These are phyloP conservation scores for Backusella morwellensis DNA, from an alignment of 192 early-diverging fungal genomes.

Conservation along the genomic window DNA sequence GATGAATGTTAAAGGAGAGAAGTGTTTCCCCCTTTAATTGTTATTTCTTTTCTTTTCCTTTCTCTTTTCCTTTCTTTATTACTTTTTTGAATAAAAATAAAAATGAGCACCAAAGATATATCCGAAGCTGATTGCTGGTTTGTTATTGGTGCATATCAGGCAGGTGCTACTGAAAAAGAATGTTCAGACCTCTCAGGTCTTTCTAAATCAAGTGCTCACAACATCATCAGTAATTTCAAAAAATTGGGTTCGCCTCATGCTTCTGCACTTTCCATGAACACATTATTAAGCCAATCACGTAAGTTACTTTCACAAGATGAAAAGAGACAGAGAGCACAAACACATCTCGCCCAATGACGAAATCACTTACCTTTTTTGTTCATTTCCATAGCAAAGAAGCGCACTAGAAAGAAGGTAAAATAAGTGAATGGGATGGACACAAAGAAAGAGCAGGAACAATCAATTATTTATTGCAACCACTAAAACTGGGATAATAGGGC, in stretches of 20 bases:
- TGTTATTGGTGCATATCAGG: slow-evolving; percentile 29
- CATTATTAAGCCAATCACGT: neutral
- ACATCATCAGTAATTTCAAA: slow-evolving; percentile 23
- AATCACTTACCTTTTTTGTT: neutral
- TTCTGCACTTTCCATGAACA: neutral
- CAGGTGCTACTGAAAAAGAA: slow-evolving; percentile 27
- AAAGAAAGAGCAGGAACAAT: neutral
- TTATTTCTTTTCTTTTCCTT: neutral
- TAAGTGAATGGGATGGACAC: neutral
- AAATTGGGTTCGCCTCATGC: slow-evolving; percentile 28
- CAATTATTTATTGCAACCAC: neutral
- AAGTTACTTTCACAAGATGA: neutral
- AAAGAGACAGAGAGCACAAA: neutral
- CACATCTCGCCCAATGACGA: neutral
- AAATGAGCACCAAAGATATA: slow-evolving; percentile 14
- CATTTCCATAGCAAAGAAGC: neutral
- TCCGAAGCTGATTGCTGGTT: slow-evolving; percentile 29
- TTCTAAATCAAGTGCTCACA: slow-evolving; percentile 20
- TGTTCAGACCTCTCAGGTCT: slow-evolving; percentile 28
- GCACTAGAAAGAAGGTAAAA: neutral
- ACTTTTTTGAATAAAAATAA: neutral
- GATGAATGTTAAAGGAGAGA: neutral
- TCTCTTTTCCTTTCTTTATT: neutral
- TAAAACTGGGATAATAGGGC: neutral
- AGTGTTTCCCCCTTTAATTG: neutral